Base-by-base conservation (phyloP, 805 yeast species). In the Sugiyamaella marilandica region DNA sequence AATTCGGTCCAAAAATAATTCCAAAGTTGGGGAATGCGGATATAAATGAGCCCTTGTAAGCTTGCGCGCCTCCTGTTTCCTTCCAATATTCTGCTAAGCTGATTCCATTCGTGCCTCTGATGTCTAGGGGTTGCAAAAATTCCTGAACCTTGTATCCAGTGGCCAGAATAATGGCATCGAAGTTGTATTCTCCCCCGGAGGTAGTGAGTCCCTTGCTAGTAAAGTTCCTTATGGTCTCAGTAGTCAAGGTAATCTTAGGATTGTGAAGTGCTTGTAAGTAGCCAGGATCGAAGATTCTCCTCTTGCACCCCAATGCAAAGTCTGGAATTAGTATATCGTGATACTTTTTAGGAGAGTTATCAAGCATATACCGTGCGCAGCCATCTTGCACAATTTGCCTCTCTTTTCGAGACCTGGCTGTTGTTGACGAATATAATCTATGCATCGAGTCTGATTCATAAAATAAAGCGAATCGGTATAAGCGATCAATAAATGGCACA, bases 161-260 rank as follows among this genome's bases (percentile, higher is more conserved):
- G 5, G 59, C 59, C 18, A 39, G 16, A 19, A 55, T 43, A 13
- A 55, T 31, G 11, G 45, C 49, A 37, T 56, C 59, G 19, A 54
- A 33, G 19, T 49, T 48, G 31, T 43, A 69, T 11, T 68, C 63
- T 32, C 65, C 62, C 14, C 62, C 64, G 1, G 65, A 65, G 14
- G 54, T 59, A 11, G 56, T 56, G 8, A 61, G 52, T 8, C 57
- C 56, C 10, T 39, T 34, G 26, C 49, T 56, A 18, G 64, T 59
- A 39, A 63, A 26, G 11, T 50, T 43, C 24, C 37, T 31, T 16
- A 63, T 55, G 3, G 57, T 51, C 5, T 43, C 50, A 5, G 53
- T 36, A 9, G 52, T 55, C 32, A 56, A 39, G 4, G 59, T 58
- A 2, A 63, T 65, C 39, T 61, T 62, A 10, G 52, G 54, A 11